Conservation (phyloP, 257 asterid species). For the Forsythia suspensa region DNA sequence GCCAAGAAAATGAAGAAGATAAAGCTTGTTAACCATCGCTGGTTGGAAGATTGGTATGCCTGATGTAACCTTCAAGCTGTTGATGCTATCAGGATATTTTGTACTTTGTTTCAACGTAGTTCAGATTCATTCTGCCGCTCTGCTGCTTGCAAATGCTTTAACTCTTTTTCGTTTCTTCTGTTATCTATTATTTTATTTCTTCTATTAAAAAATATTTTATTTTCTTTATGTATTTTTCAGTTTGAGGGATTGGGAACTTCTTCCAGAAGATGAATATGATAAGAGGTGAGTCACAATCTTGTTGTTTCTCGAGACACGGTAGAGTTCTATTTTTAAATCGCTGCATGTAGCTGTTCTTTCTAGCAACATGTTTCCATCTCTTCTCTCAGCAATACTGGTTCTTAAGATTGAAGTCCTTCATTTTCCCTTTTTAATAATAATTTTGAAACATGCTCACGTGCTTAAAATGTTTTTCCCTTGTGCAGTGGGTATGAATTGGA, state of each 20-base stretch:
- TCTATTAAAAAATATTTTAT: neutral
- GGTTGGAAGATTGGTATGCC: conserved; percentile 90
- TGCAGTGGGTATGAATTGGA: conserved; percentile 82
- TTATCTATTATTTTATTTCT: neutral
- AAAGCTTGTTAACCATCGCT: conserved; percentile 81
- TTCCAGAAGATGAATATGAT: conserved; percentile 73
- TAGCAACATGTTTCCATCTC: neutral
- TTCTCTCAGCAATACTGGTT: neutral
- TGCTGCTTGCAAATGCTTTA: neutral
- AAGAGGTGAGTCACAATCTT: conserved; percentile 55
- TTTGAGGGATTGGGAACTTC: conserved; percentile 86
- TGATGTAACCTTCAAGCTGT: conserved; percentile 19
- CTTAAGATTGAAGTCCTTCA: conserved; percentile 2
- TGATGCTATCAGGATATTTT: conserved; percentile 4
- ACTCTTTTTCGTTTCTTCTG: neutral
- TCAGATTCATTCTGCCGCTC: neutral
- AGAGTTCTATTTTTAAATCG: neutral
- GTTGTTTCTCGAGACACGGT: neutral
- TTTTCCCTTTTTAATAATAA: neutral
- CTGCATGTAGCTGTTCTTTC: neutral
- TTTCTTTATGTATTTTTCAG: conserved; percentile 34
- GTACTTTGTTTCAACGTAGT: neutral
- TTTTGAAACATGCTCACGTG: conserved; percentile 10
- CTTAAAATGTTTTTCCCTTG: conserved; percentile 3
- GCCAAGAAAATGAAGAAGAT: conserved; percentile 71